A percentile compares a stretch with the other conserved stretches of the same genome.
phyloP scores from a whole-genome alignment of 2,329 filamentous ascomycete species.

The Cladosporium cucumerinum region DNA sequence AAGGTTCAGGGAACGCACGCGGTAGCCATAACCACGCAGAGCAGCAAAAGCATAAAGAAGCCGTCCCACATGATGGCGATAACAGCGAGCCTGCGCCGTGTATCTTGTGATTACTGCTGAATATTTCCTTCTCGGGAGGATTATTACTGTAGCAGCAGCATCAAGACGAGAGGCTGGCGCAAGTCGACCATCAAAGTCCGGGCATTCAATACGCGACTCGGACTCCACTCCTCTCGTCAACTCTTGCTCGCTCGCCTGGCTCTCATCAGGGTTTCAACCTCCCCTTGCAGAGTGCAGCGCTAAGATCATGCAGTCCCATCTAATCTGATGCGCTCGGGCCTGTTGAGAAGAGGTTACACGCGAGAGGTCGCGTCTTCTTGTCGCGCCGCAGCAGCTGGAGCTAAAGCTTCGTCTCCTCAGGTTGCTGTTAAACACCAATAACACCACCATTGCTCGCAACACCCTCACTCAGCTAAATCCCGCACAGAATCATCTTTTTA shows the following conservation, averaged over 20 bases:
- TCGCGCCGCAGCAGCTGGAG: background rate
- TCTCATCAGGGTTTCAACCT: background rate
- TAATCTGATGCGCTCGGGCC: background rate
- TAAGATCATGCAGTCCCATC: background rate
- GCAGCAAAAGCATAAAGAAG: slow-evolving; percentile 60
- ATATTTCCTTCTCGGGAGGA: background rate
- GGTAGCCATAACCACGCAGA: slow-evolving; percentile 64
- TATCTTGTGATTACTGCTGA: background rate
- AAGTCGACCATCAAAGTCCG: slow-evolving; percentile 1
- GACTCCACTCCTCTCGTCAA: background rate
- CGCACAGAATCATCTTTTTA: background rate
- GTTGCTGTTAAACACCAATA: background rate
- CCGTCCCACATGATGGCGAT: slow-evolving; percentile 54
- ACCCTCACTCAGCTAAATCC: background rate
- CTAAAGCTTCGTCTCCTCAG: background rate
- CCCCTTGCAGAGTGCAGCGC: slow-evolving; percentile 4
- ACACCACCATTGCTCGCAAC: background rate
- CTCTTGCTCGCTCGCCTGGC: background rate
- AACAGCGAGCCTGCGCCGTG: slow-evolving; percentile 1
- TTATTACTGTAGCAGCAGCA: background rate
- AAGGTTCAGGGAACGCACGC: slow-evolving; percentile 47
- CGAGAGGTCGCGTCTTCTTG: background rate
- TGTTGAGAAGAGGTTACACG: background rate
- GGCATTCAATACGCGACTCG: background rate
- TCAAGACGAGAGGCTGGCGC: background rate